Conservation (phyloP, 148 eudicot genomes). For the Talinum fruticosum region DNA sequence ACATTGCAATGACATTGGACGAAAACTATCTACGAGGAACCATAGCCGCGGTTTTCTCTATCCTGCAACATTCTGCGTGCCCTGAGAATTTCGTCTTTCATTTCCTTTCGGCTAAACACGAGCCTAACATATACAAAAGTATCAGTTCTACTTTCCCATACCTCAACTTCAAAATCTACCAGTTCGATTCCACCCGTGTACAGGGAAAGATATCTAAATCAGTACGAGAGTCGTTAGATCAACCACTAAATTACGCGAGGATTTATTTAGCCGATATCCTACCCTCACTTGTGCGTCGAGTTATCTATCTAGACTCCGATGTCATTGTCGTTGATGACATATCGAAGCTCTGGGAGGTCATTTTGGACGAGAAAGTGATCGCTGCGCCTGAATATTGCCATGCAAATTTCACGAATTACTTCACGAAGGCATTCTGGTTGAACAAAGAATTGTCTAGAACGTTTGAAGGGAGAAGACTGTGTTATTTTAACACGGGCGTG, state of each 20-base stretch:
- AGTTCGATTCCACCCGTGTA: constrained; percentile 43
- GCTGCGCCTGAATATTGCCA: constrained; percentile 60
- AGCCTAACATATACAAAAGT: constrained; percentile 29
- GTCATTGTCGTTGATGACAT: constrained; percentile 55
- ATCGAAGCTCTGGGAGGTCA: constrained; percentile 41
- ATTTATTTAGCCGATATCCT: constrained; percentile 46
- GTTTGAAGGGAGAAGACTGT: constrained; percentile 36
- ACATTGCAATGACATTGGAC: constrained; percentile 49
- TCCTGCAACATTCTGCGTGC: constrained; percentile 57
- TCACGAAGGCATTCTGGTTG: constrained; percentile 44
- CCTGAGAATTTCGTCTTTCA: constrained; percentile 48
- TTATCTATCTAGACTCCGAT: constrained; percentile 48
- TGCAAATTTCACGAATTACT: constrained; percentile 48
- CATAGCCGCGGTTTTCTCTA: constrained; percentile 47
- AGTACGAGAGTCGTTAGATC: constrained; percentile 47
- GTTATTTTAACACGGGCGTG: constrained; percentile 56
- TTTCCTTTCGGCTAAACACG: constrained; percentile 37
- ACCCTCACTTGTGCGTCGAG: constrained; percentile 32
- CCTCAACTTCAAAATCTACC: constrained; percentile 39
- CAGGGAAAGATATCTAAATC: constrained; percentile 52
- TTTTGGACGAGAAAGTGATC: constrained; percentile 37
- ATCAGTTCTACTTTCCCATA: constrained; percentile 43
- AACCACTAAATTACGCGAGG: constrained; percentile 49
- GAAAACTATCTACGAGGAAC: constrained; percentile 47
- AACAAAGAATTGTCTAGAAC: constrained; percentile 28